Percentiles rank a stretch among this genome's conserved stretches.
phyloP scores from a whole-genome alignment of 768 basidiomycete species.

The Mycena vulgaris region DNA sequence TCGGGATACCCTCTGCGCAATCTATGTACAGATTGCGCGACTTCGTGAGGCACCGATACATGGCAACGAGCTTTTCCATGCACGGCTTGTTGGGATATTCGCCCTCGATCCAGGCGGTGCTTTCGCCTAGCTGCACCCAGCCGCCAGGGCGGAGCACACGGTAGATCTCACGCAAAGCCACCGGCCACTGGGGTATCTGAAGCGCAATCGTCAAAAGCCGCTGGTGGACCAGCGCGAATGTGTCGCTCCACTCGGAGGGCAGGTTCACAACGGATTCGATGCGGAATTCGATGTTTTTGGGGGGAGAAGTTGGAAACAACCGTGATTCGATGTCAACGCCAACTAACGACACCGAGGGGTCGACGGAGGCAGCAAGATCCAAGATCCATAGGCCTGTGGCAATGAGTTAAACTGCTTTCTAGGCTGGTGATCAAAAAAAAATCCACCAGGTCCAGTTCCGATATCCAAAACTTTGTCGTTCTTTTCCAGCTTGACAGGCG shows the following conservation, averaged over 20 bases:
- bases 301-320: constrained; percentile 25
- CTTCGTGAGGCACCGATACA: constrained; percentile 10
- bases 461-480: constrained; percentile 28
- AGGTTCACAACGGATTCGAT: constrained; percentile 20
- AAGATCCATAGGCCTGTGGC: constrained; percentile 17
- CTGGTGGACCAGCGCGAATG: constrained; percentile 35
- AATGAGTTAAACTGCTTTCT: neutral
- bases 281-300: constrained; percentile 21
- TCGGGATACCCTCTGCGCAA: constrained; percentile 20
- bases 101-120: neutral
- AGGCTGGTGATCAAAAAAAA: no score
- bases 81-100: constrained; percentile 23
- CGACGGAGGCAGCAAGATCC: constrained; percentile 26
- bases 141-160: constrained; percentile 36
- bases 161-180: constrained; percentile 29
- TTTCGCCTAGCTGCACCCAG: constrained; percentile 34
- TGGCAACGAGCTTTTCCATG: constrained; percentile 11
- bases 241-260: constrained; percentile 32
- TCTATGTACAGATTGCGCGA: constrained; percentile 23
- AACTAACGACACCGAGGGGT: constrained; percentile 30
- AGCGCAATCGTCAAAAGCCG: constrained; percentile 32
- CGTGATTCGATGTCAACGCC: constrained; percentile 31
- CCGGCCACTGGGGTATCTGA: constrained; percentile 27
- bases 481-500: constrained; percentile 11
- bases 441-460: constrained; percentile 30